Conservation (phyloP, 2,329 filamentous ascomycete genomes). For the Salinomyces thailandicus region DNA sequence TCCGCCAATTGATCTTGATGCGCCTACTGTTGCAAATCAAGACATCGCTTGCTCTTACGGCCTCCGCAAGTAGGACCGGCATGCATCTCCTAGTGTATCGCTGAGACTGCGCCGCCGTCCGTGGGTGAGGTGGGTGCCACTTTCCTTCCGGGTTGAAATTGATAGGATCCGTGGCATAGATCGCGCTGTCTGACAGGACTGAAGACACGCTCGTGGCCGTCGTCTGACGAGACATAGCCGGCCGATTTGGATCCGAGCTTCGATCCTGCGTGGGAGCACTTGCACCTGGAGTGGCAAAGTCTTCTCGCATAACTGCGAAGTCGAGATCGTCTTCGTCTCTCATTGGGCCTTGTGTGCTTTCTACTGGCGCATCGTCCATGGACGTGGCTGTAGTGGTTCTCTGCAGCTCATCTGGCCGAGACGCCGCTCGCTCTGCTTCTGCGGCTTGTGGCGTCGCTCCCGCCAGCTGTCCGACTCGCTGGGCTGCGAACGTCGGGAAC, state of each 20-base stretch:
- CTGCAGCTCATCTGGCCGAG: slow-evolving; percentile 2
- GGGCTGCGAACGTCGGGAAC: slow-evolving; percentile 31
- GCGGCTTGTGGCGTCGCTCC: not conserved
- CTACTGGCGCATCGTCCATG: slow-evolving; percentile 2
- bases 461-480: not conserved
- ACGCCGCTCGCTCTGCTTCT: slow-evolving; percentile 13
- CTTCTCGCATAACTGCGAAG: slow-evolving; percentile 24
- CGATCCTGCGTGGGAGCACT: slow-evolving; percentile 3
- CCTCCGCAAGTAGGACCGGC: slow-evolving; percentile 34
- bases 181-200: slow-evolving; percentile 21
- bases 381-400: slow-evolving; percentile 6
- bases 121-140: slow-evolving; percentile 26
- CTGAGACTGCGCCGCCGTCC: slow-evolving; percentile 27
- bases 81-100: slow-evolving; percentile 40
- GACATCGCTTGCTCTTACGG: slow-evolving; percentile 37
- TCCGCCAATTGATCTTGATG: slow-evolving; percentile 34
- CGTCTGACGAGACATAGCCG: slow-evolving; percentile 15
- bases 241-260: slow-evolving; percentile 7
- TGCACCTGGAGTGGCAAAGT: slow-evolving; percentile 9
- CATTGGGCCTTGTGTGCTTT: slow-evolving; percentile 10
- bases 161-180: slow-evolving; percentile 20
- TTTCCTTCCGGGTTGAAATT: slow-evolving; percentile 26
- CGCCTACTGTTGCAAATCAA: slow-evolving; percentile 33
- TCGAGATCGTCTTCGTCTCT: slow-evolving; percentile 28
- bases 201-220: slow-evolving; percentile 19